phyloP scores from a whole-genome alignment of 306 rosid species.

The Vicia faba region DNA sequence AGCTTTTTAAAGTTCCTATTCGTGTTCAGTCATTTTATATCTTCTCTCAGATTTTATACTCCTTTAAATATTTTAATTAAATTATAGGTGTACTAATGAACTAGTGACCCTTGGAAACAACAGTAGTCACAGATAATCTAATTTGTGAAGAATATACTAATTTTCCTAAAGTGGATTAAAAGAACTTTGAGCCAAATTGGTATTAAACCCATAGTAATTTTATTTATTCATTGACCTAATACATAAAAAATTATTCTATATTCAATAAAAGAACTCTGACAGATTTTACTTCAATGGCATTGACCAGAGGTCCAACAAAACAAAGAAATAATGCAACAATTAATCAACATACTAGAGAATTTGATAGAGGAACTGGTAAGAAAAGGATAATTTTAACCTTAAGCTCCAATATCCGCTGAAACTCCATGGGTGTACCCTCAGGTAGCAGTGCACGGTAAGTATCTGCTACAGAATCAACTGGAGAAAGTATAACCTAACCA shows the following conservation, averaged over 20 bases:
- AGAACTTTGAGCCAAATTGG: background rate
- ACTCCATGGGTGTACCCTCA: slow-evolving; percentile 99
- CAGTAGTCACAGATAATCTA: background rate
- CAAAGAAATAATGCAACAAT: slow-evolving; percentile 35
- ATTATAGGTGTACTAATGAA: background rate
- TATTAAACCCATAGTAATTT: background rate
- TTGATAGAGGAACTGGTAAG: slow-evolving; percentile 24
- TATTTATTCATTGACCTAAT: slow-evolving; percentile 6
- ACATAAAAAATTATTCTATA: background rate
- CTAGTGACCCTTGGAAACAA: background rate
- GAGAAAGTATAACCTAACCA: slow-evolving; percentile 89
- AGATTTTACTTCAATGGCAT: slow-evolving; percentile 10
- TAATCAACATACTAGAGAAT: slow-evolving; percentile 20
- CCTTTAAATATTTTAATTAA: background rate
- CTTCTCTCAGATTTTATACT: background rate
- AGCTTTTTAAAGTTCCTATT: background rate
- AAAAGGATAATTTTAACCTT: slow-evolving; percentile 60
- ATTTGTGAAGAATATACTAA: background rate
- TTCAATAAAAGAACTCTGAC: background rate
- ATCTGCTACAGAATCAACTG: slow-evolving; percentile 93
- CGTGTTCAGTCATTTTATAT: background rate
- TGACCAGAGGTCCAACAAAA: slow-evolving; percentile 24
- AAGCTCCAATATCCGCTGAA: slow-evolving; percentile 96
- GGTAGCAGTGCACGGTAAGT: slow-evolving; percentile 96
- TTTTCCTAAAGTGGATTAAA: background rate